Evolutionary conservation across 306 rosid genomes (phyloP), one percentile per base, ranked within the genome.

Genomic region (Cercis canadensis): DNA sequence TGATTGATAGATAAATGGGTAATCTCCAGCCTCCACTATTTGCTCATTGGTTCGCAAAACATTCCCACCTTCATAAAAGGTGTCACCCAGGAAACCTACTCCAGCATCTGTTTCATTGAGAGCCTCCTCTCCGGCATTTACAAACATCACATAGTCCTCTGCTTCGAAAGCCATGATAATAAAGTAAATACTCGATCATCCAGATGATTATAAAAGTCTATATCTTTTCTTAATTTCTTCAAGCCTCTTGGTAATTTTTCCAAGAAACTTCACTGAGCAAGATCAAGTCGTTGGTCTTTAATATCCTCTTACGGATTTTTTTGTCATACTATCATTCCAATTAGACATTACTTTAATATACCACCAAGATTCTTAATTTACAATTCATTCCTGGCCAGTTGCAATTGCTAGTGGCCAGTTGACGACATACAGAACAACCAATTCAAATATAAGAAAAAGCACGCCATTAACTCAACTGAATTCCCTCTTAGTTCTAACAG

Each of bases 111-210:
- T 80, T 67, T 80, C 91, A 76, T 49, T 62, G 14, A 72, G 54
- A 46, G 72, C 88, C 69, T 88, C 96, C 66, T 88, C 90, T 69
- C 97, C 97, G 17, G 96, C 89, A 62, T 92, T 88, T 57, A 92
- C 84, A 75, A 92, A 88, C 88, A 92, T 74, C 70, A 87, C 79
- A 69, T 63, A 85, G 57, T 84, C 92, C 16, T 77, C 97, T 92
- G 88, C 76, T 83, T 77, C 79, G 65, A 71, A 57, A 39, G 32
- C 57, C 56, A 64, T 24, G 39, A 40, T 12, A 58, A 24, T 68
- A 53, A 62, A 58, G 52, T 68, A 49, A 64, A 54, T 44, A 63
- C 51, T 75, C 67, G 41, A 74, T 67, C 65, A 40, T 65, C 58
- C 36, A 57, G 29, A 29, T 11, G 7, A 71, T 33, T 54, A 11